phyloP scores from a whole-genome alignment of 2,329 filamentous ascomycete genomes.

The Penicillium paneum region DNA sequence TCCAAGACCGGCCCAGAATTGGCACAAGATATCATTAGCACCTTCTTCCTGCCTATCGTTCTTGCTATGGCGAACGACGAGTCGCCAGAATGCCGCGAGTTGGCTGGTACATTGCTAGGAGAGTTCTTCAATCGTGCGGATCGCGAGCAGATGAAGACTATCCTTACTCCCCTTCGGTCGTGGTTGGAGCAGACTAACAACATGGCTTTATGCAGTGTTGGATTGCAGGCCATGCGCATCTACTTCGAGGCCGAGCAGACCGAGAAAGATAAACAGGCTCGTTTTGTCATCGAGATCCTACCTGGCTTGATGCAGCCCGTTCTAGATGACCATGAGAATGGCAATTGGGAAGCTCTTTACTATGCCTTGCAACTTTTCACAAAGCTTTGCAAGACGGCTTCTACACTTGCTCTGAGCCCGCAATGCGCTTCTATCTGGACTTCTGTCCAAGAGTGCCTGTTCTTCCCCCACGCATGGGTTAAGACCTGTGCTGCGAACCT shows the following conservation, averaged over 20 bases:
- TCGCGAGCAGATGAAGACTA: conserved; percentile 65
- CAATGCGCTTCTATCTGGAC: conserved; percentile 67
- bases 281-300: conserved; percentile 55
- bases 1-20: conserved; percentile 79
- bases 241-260: conserved; percentile 71
- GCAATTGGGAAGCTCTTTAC: conserved; percentile 67
- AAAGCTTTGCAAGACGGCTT: conserved; percentile 65
- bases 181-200: conserved; percentile 79
- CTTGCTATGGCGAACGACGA: conserved; percentile 87
- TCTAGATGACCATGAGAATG: conserved; percentile 51
- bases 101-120: conserved; percentile 75
- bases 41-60: conserved; percentile 81
- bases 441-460: conserved; percentile 64
- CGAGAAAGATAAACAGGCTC: conserved; percentile 66
- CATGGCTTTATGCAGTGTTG: conserved; percentile 65
- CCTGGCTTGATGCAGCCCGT: conserved; percentile 53
- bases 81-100: conserved; percentile 76
- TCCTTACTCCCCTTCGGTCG: conserved; percentile 66
- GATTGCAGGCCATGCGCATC: conserved; percentile 75
- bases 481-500: conserved; percentile 74
- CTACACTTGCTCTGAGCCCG: conserved; percentile 60
- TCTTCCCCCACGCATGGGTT: conserved; percentile 68
- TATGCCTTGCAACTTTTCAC: conserved; percentile 67
- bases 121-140: conserved; percentile 77
- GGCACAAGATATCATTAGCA: conserved; percentile 74